Evolutionary conservation across 2,329 filamentous ascomycete genomes (phyloP), one percentile per base, ranked within the genome.

Genomic region (Xylariaceae sp.): DNA sequence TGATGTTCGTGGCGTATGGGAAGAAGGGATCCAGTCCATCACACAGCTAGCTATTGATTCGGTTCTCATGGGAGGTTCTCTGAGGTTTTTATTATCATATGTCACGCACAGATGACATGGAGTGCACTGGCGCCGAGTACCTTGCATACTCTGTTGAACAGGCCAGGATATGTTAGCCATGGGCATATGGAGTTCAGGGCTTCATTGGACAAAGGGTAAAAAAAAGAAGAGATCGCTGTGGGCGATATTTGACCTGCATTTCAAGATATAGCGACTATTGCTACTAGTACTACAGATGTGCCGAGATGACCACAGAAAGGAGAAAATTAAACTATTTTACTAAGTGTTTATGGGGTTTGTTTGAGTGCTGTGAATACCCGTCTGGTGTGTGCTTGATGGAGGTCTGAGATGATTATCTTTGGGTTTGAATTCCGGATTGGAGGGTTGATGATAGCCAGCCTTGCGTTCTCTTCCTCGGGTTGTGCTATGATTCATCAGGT

Each of bases 241-340:
- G 23, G 23, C 23, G 23, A 30, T 30, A 30, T 34, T 34, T 56
- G 15, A 30, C 52, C 18, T 44, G 23, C 37, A 47, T 53, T 51
- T 55, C 50, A 37, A 35, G 50, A 23, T 17, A 47, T 15, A 55
- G 18, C 35, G 49, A 50, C 47, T 53, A 49, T 17, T 34, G 17
- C 37, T 42, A 42, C 37, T 53, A 49, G 11, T 34, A 30, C 39
- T 39, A 56, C n/a, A 39, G 13, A 23, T 52, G 47, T 10, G 55
- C 39, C 48, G 37, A 34, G 9, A 53, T 34, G 17, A 13, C 17
- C 13, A 23, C 4, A 55, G 48, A 18, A 44, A 51, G n/a, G 7
- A 55, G 48, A 23, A 47, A 55, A 55, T 58, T 45, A 13, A 35
- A 50, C 50, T 35, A 45, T 58, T 53, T 35, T 53, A 17, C 47